Evolutionary conservation across 2,329 filamentous ascomycete genomes (phyloP).

Genomic region (Penicillium italicum): DNA sequence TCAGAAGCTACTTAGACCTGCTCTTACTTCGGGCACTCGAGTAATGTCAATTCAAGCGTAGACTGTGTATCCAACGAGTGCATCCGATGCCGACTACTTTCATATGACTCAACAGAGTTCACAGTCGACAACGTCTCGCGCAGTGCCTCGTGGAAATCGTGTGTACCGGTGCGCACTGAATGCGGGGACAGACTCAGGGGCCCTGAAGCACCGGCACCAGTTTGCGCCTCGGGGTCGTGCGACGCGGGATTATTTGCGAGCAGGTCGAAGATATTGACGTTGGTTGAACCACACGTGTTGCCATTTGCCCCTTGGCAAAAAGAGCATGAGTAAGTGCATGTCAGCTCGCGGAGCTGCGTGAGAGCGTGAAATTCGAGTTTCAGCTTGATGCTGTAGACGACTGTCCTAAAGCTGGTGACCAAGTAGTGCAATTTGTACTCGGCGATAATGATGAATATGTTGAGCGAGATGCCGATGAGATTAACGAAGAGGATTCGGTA

Average conservation of each 20-base stretch:
- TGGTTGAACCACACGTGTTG: constrained; percentile 4
- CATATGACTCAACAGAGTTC: background rate
- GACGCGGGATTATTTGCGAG: background rate
- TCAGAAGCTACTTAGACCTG: background rate
- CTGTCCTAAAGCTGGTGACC: constrained; percentile 36
- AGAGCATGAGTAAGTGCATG: constrained; percentile 10
- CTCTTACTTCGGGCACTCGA: constrained; percentile 1
- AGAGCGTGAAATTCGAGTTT: constrained; percentile 46
- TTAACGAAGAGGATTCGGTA: constrained; percentile 46
- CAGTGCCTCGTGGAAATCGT: constrained; percentile 18
- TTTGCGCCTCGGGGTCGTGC: background rate
- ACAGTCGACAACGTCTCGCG: constrained; percentile 13
- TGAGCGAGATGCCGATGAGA: constrained; percentile 39
- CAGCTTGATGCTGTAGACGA: constrained; percentile 44
- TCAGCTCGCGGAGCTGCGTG: constrained; percentile 36
- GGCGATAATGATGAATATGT: constrained; percentile 32
- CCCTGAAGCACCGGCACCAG: background rate
- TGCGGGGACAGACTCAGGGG: background rate
- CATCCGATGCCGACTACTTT: background rate
- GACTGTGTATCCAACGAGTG: constrained; percentile 7
- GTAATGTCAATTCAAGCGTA: constrained; percentile 9
- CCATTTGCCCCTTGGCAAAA: constrained; percentile 2
- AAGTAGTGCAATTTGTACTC: constrained; percentile 38
- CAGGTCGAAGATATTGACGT: constrained; percentile 18
- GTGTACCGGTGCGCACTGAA: constrained; percentile 6